Conservation (phyloP, 73 alveolate species). For the Breviolum minutum region DNA sequence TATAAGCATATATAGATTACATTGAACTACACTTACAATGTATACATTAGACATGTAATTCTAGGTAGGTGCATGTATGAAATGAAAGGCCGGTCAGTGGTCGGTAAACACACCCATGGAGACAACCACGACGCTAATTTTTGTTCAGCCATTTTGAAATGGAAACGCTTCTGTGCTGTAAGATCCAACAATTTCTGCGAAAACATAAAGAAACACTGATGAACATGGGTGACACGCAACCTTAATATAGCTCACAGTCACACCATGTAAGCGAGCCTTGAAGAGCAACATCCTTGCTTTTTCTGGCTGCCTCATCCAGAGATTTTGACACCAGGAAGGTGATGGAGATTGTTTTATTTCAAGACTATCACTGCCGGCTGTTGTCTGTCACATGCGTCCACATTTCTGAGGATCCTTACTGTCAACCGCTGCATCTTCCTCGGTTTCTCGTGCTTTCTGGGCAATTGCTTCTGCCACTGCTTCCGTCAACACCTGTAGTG, state of each 20-base stretch:
- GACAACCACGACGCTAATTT: too few relatives aligned
- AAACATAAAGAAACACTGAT: too few relatives aligned
- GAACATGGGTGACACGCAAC: too few relatives aligned
- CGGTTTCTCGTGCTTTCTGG: background rate
- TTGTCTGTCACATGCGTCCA: background rate
- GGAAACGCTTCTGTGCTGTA: too few relatives aligned
- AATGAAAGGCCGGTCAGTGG: too few relatives aligned
- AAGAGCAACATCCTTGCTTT: background rate
- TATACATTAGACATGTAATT: too few relatives aligned
- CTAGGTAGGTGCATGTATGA: too few relatives aligned
- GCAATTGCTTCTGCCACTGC: slow-evolving; percentile 28
- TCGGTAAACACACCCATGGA: too few relatives aligned
- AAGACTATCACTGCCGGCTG: background rate
- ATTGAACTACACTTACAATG: too few relatives aligned
- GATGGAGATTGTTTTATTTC: background rate
- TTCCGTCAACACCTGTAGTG: background rate
- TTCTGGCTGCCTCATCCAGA: background rate
- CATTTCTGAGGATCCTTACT: background rate
- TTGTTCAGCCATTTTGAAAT: too few relatives aligned
- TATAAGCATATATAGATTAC: background rate
- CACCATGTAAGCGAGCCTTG: background rate
- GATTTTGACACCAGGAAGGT: background rate
- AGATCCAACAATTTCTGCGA: too few relatives aligned
- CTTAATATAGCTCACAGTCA: too few relatives aligned
- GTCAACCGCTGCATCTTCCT: background rate